Percentiles rank a stretch among this genome's conserved stretches.
phyloP scores from a whole-genome alignment of 257 asterid genomes.

The Nicotiana benthamiana region DNA sequence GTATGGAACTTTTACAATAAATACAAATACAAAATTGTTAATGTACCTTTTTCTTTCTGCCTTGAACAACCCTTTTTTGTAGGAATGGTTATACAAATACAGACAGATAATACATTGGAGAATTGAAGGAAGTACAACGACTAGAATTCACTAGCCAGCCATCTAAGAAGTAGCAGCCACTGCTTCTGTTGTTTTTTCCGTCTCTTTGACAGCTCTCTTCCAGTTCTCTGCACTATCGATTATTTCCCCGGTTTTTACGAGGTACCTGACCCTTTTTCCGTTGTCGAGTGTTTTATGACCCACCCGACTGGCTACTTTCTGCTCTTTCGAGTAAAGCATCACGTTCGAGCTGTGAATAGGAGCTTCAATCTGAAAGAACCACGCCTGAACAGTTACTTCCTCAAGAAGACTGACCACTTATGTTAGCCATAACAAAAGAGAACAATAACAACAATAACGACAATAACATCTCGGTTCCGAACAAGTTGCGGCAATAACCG shows the following conservation, averaged over 20 bases:
- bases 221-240: conserved; percentile 82
- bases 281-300: conserved; percentile 79
- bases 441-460: too few relatives aligned
- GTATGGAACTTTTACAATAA: background rate
- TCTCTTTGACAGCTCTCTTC: conserved; percentile 59
- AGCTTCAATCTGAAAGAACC: conserved; percentile 65
- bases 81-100: background rate
- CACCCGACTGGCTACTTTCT: conserved; percentile 71
- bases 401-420: background rate
- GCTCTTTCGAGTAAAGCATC: conserved; percentile 85
- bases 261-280: conserved; percentile 81
- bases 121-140: background rate
- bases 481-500: too few relatives aligned
- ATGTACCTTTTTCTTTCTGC: background rate
- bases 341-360: conserved; percentile 95
- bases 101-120: background rate
- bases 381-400: background rate
- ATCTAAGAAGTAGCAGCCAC: conserved; percentile 5
- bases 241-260: conserved; percentile 80
- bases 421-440: background rate
- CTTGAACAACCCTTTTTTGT: background rate
- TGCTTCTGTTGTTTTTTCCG: conserved; percentile 34
- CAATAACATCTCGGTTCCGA: too few relatives aligned
- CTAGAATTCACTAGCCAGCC: background rate
- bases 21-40: background rate